Conservation (phyloP, 2,329 filamentous ascomycete genomes). For the Calonectria crousiana region DNA sequence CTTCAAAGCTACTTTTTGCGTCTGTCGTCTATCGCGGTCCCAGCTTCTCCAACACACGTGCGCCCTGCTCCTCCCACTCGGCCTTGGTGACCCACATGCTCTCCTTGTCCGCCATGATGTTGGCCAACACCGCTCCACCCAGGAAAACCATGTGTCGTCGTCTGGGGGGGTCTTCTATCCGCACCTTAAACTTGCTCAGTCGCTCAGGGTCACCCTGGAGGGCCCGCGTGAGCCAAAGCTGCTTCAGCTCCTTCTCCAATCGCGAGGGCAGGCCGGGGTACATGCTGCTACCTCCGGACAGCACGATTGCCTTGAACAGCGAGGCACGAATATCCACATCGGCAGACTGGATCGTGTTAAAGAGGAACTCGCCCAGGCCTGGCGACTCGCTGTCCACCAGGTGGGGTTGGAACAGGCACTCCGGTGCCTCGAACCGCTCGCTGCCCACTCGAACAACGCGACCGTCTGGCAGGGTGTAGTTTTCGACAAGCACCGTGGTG, state of each 20-base stretch:
- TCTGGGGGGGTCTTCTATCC: constrained; percentile 97
- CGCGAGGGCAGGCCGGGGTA: constrained; percentile 95
- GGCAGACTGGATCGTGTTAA: constrained; percentile 97
- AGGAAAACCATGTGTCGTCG: constrained; percentile 99
- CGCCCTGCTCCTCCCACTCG: constrained; percentile 96
- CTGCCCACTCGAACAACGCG: constrained; percentile 96
- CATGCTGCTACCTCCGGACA: constrained; percentile 98
- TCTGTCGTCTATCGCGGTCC: constrained; percentile 77
- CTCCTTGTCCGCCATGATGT: constrained; percentile 99
- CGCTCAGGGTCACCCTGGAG: constrained; percentile 92
- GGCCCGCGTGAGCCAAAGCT: constrained; percentile 95
- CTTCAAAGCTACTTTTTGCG: constrained; percentile 12
- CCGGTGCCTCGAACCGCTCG: constrained; percentile 97
- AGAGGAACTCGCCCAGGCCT: constrained; percentile 95
- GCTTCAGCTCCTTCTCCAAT: constrained; percentile 98
- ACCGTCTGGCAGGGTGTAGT: constrained; percentile 96
- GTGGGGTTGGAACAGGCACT: constrained; percentile 98
- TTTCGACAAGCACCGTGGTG: constrained; percentile 96
- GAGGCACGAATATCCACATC: constrained; percentile 95
- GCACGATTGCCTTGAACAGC: constrained; percentile 96
- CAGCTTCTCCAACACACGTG: constrained; percentile 88
- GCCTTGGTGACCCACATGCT: constrained; percentile 98
- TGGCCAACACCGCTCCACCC: constrained; percentile 94
- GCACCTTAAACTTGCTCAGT: constrained; percentile 98
- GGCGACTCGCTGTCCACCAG: constrained; percentile 97